phyloP scores from a whole-genome alignment of 176 grass and related monocot genomes.

The Eragrostis curvula region DNA sequence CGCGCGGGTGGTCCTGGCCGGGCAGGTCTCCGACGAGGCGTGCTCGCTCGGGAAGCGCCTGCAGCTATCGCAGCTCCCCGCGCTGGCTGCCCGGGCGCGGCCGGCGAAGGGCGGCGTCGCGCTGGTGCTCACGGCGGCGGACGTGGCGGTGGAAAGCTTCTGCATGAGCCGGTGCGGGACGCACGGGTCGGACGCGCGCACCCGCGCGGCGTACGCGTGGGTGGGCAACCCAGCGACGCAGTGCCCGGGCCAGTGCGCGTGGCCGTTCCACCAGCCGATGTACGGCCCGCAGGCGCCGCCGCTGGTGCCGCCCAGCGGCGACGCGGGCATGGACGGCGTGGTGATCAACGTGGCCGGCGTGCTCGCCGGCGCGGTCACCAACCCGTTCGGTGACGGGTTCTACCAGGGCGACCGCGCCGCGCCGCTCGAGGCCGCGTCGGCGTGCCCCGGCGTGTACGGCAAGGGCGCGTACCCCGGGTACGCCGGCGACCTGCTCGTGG shows the following conservation, averaged over 20 bases:
- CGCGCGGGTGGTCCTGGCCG: constrained; percentile 30
- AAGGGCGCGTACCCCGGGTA: constrained; percentile 58
- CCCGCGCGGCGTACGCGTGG: constrained; percentile 48
- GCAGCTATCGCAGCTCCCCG: constrained; percentile 40
- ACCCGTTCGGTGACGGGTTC: constrained; percentile 67
- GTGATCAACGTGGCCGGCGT: constrained; percentile 53
- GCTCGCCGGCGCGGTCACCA: constrained; percentile 50
- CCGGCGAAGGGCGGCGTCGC: constrained; percentile 25
- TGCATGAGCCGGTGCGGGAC: constrained; percentile 48
- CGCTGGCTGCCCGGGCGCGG: constrained; percentile 32
- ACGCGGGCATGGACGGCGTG: constrained; percentile 55
- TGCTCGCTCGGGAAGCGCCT: constrained; percentile 58
- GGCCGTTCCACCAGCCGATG: constrained; percentile 57
- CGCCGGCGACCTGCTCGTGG: constrained; percentile 41
- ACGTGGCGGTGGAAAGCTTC: constrained; percentile 66
- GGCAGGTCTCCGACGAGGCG: constrained; percentile 38
- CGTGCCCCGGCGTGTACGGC: constrained; percentile 58
- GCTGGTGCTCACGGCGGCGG: constrained; percentile 59
- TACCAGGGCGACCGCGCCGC: constrained; percentile 49
- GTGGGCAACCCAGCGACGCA: constrained; percentile 44
- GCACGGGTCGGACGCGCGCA: constrained; percentile 42
- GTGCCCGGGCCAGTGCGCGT: constrained; percentile 69
- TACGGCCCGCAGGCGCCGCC: constrained; percentile 43
- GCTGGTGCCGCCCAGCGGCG: constrained; percentile 48
- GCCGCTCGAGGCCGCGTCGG: constrained; percentile 60